Base-by-base conservation (phyloP, 2,329 filamentous ascomycete genomes). In the Botrytis tulipae region DNA sequence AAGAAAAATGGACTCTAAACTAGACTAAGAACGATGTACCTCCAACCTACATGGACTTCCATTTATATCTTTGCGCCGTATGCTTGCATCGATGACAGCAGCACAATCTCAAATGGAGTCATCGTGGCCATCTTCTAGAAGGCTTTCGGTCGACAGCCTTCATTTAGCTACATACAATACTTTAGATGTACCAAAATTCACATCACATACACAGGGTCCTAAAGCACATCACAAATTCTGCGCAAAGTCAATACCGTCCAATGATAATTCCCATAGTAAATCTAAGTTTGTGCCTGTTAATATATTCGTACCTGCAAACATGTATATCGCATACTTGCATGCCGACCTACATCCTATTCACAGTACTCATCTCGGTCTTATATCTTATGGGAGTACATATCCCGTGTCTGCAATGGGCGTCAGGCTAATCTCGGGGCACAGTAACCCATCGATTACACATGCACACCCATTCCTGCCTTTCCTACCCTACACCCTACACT, bases 341-440 rank as follows among this genome's bases (percentile, higher is more conserved):
- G n/a, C n/a, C 51, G 29, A 29, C 51, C 51, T 54, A 16, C n/a
- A 57, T 57, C 51, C 6, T 9, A 57, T 40, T 32, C n/a, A 12
- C 35, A 10, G 48, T 44, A 25, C 35, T 68, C 48, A 25, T 68
- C 66, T 57, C 48, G 10, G 48, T 68, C 66, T 32, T 46, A 66
- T 42, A 62, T 62, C 60, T 62, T 35, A 37, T 22, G 62, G 62
- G 62, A 25, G 42, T 65, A 32, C 62, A 32, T 66, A 18, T 68
- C 37, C 66, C 66, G 66, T 68, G 66, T 68, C 65, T 57, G 66
- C 66, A 44, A 32, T 42, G 37, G 37, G 9, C 37, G 48, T 68
- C 66, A 57, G 66, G 51, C 51, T 37, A 57, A 68, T 68, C n/a
- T 68, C 66, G 66, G 66, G 66, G n/a, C 66, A 57, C 48, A 68